A percentile compares a stretch with the other conserved stretches of the same genome.
Evolutionary conservation across 1,139 yeast species (phyloP).

Genomic region (Blastobotrys illinoisensis): DNA sequence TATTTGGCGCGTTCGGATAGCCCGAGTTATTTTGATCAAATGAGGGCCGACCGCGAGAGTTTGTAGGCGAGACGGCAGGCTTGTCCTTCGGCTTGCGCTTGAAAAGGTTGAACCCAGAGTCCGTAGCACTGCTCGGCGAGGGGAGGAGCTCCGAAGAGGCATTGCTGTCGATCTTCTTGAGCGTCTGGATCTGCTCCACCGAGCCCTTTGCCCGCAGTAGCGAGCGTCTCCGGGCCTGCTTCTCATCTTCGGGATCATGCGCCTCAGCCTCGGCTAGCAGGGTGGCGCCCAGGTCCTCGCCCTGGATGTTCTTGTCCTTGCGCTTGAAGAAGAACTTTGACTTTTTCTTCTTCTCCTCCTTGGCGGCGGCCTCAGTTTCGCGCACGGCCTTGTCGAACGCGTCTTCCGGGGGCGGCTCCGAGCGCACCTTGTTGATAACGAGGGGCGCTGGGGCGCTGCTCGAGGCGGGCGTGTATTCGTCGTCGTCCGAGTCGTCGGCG

Average conservation of each 20-base stretch:
- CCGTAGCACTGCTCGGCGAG: constrained; percentile 6
- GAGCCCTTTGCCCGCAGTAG: constrained; percentile 28
- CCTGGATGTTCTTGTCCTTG: constrained; percentile 7
- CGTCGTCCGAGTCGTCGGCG: constrained; percentile 1
- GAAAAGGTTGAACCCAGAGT: constrained; percentile 19
- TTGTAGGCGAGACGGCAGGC: background rate
- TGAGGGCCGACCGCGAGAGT: background rate
- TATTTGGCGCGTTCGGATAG: too few relatives aligned
- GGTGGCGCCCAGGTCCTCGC: constrained; percentile 21
- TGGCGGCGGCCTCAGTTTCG: background rate
- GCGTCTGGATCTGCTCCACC: constrained; percentile 21
- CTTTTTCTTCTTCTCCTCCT: constrained; percentile 3
- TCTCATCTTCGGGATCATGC: constrained; percentile 4
- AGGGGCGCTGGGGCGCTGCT: constrained; percentile 7
- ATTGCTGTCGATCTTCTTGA: constrained; percentile 1
- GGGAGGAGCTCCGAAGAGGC: constrained; percentile 7
- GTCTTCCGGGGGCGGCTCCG: constrained; percentile 2
- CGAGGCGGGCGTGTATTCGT: background rate
- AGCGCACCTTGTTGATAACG: constrained; percentile 12
- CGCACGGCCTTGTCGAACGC: background rate
- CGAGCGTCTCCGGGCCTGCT: constrained; percentile 18
- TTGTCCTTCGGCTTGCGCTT: constrained; percentile 15
- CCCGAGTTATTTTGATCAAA: background rate
- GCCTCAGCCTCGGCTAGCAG: constrained; percentile 8
- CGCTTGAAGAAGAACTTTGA: constrained; percentile 3